Percentiles rank a stretch among this genome's conserved stretches.
Evolutionary conservation across 2,329 filamentous ascomycete genomes (phyloP).

Genomic region (Incumbomyces lentus): DNA sequence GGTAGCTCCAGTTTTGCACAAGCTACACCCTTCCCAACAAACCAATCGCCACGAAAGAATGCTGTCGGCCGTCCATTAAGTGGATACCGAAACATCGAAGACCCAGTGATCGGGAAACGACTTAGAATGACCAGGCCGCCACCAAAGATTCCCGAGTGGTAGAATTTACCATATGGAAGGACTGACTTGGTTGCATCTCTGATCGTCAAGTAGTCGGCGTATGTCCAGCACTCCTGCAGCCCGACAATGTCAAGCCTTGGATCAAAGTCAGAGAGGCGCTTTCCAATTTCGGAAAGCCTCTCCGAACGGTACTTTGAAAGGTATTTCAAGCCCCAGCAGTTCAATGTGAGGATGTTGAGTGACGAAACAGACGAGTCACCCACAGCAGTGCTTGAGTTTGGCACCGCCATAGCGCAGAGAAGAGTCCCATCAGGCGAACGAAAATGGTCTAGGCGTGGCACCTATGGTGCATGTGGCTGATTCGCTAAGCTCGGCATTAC

Average conservation of each 20-base stretch:
- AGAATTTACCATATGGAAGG: conserved; percentile 87
- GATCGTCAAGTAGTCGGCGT: conserved; percentile 71
- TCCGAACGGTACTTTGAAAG: conserved; percentile 67
- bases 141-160: conserved; percentile 79
- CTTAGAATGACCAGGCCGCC: conserved; percentile 82
- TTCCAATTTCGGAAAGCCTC: conserved; percentile 74
- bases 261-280: conserved; percentile 57
- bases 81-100: conserved; percentile 75
- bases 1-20: conserved; percentile 54
- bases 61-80: conserved; percentile 87
- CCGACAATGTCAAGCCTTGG: conserved; percentile 75
- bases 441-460: not conserved
- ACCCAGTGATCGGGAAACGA: conserved; percentile 85
- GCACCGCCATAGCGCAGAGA: no score
- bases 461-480: not conserved
- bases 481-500: not conserved
- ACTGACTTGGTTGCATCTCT: conserved; percentile 61
- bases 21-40: conserved; percentile 87
- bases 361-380: not conserved
- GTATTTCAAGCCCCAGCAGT: conserved; percentile 94
- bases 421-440: no score
- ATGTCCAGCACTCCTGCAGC: conserved; percentile 91
- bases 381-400: no score
- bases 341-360: conserved; percentile 73
- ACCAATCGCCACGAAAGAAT: conserved; percentile 89